Conservation (phyloP, 805 yeast genomes). For the Yamadazyma ubonensis region DNA sequence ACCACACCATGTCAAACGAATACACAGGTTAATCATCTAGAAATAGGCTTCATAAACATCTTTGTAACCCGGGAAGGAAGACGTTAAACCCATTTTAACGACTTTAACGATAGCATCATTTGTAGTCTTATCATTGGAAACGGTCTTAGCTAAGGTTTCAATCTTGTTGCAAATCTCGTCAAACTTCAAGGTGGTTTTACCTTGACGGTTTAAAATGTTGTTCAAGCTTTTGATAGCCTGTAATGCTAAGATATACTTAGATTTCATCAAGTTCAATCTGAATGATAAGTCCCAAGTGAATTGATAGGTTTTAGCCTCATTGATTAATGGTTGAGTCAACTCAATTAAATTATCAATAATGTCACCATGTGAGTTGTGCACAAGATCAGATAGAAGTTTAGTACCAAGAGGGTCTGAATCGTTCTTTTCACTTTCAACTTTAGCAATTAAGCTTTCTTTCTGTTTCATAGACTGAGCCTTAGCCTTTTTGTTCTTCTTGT, state of each 20-base stretch:
- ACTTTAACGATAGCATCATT: slow-evolving; percentile 47
- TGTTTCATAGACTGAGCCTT: slow-evolving; percentile 50
- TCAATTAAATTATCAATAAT: slow-evolving; percentile 47
- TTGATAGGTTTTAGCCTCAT: slow-evolving; percentile 40
- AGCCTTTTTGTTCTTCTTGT: slow-evolving; percentile 58
- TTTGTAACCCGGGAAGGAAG: slow-evolving; percentile 34
- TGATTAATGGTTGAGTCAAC: slow-evolving; percentile 40
- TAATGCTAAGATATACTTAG: slow-evolving; percentile 46
- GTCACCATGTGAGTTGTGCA: slow-evolving; percentile 24
- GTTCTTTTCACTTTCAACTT: slow-evolving; percentile 43
- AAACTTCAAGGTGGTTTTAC: slow-evolving; percentile 16
- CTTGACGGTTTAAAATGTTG: slow-evolving; percentile 28
- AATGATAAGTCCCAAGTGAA: slow-evolving; percentile 45
- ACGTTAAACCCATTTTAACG: slow-evolving; percentile 34
- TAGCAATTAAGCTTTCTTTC: slow-evolving; percentile 51
- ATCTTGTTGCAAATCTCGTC: slow-evolving; percentile 30
- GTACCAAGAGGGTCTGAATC: slow-evolving; percentile 65
- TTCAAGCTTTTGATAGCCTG: slow-evolving; percentile 46
- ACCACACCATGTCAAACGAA: too few relatives aligned
- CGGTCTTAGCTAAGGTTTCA: slow-evolving; percentile 28
- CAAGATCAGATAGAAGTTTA: slow-evolving; percentile 30
- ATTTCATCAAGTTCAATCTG: slow-evolving; percentile 37
- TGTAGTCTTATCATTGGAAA: slow-evolving; percentile 35
- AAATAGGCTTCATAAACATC: slow-evolving; percentile 3
- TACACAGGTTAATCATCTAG: neutral